Evolutionary conservation across 1,284 basidiomycete species (phyloP).

Genomic region (Ceratobasidium sp.): DNA sequence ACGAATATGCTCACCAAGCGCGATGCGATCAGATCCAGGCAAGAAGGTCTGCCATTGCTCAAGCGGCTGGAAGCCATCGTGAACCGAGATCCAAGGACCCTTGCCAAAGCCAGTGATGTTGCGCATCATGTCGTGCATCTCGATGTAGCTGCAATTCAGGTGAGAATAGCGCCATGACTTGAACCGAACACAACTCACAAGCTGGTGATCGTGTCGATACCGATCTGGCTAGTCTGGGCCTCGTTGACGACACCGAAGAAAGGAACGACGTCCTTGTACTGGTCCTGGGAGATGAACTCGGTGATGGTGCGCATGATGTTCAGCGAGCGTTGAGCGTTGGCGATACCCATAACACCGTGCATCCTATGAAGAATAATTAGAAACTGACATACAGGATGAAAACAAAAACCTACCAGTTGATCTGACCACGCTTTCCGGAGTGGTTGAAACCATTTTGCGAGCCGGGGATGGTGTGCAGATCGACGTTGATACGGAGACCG

Average conservation of each 20-base stretch:
- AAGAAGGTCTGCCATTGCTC: constrained; percentile 62
- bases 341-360: constrained; percentile 67
- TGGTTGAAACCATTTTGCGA: constrained; percentile 61
- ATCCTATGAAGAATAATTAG: constrained; percentile 59
- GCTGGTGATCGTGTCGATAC: constrained; percentile 48
- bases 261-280: constrained; percentile 86
- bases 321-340: constrained; percentile 90
- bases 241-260: constrained; percentile 77
- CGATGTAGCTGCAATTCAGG: constrained; percentile 55
- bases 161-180: constrained; percentile 19
- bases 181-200: constrained; percentile 43
- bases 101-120: constrained; percentile 64
- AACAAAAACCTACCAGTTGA: constrained; percentile 52
- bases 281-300: constrained; percentile 92
- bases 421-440: constrained; percentile 60
- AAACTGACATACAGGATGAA: constrained; percentile 51
- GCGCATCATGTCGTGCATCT: constrained; percentile 64
- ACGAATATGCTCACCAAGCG: constrained; percentile 62
- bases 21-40: constrained; percentile 80
- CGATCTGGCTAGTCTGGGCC: constrained; percentile 45
- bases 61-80: constrained; percentile 60
- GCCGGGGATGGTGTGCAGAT: constrained; percentile 66
- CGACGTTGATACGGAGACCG: constrained; percentile 67
- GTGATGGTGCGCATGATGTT: constrained; percentile 90
- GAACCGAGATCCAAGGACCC: constrained; percentile 64